Base-by-base conservation (phyloP, 371 early-diverging fungal genomes). In the Mucor indicus region DNA sequence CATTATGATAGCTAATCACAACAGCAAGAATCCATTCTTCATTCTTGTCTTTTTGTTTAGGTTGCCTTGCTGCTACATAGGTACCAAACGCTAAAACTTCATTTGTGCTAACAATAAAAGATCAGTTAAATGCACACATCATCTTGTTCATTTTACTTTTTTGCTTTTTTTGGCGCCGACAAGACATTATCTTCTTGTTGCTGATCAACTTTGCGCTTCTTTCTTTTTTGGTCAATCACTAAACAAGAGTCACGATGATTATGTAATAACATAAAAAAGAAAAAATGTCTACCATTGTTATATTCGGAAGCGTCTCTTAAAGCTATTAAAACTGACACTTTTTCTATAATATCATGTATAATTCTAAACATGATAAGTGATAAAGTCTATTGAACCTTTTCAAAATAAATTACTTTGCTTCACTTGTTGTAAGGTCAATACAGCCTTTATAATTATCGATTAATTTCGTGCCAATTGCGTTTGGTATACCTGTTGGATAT, bases 11-110 rank as follows among this genome's bases (percentile, higher is more conserved):
- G 27, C 64, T 61, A 11, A 85, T 58, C 3, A 88, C 85, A 0
- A 74, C 72, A 0, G 89, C 89, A 24, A 87, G 53, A 30, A 90
- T 87, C 89, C 89, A 90, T 49, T 86, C 87, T 64, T 90, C 77
- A 50, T 79, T 76, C 43, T 79, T 80, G 38, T 79, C 76, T 41
- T 83, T 82, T 51, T 78, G 79, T 36, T 75, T 78, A 22, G 69
- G 67, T 21, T 74, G 77, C 40, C 75, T 77, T 10, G 84, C 87
- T 21, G 83, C 87, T 42, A 74, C 73, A 46, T 65, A 68, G 3
- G 70, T 67, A 11, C 76, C 76, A 38, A 57, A 53, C 10, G 72
- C 49, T 22, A 77, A 62, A 20, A 69, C 33, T 2, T 21, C 22
- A 32, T 27, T 22, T 0, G 17, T 13, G 19, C 17, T 43, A 27